Conservation (phyloP, 2,329 filamentous ascomycete genomes). For the Diaporthe sp. region DNA sequence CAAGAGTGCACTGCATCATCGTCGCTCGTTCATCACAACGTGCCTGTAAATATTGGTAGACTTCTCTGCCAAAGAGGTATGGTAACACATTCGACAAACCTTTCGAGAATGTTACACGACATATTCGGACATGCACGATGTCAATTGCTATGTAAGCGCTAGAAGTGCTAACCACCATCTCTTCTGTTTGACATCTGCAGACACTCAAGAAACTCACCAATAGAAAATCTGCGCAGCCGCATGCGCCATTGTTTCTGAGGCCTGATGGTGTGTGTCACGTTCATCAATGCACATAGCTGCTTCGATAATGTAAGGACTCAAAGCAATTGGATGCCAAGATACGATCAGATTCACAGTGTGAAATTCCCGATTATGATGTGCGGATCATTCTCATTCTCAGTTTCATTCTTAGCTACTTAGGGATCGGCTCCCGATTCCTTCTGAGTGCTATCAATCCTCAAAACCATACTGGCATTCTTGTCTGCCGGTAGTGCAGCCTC, state of each 20-base stretch:
- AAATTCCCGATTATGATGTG: background rate
- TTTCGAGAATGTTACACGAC: background rate
- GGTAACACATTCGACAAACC: no score
- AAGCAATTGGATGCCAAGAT: background rate
- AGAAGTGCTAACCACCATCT: background rate
- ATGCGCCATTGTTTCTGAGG: background rate
- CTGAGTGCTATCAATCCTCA: constrained; percentile 14
- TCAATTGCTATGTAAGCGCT: background rate
- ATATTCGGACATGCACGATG: no score
- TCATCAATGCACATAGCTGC: background rate
- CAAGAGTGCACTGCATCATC: background rate
- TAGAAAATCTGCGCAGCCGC: no score
- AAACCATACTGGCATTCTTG: constrained; percentile 36
- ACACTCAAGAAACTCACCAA: background rate
- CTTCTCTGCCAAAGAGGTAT: background rate
- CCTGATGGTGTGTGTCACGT: no score
- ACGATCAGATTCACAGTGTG: background rate
- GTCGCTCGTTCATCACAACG: background rate
- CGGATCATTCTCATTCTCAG: constrained; percentile 13
- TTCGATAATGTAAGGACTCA: background rate
- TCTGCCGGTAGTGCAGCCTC: constrained; percentile 38
- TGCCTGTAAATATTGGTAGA: background rate
- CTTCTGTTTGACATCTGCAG: background rate
- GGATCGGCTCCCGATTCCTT: background rate
- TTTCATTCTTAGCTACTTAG: constrained; percentile 10